A percentile compares a stretch with the other conserved stretches of the same genome.
phyloP scores from a whole-genome alignment of 2,329 filamentous ascomycete species.

The Paraphoma chrysanthemicola region DNA sequence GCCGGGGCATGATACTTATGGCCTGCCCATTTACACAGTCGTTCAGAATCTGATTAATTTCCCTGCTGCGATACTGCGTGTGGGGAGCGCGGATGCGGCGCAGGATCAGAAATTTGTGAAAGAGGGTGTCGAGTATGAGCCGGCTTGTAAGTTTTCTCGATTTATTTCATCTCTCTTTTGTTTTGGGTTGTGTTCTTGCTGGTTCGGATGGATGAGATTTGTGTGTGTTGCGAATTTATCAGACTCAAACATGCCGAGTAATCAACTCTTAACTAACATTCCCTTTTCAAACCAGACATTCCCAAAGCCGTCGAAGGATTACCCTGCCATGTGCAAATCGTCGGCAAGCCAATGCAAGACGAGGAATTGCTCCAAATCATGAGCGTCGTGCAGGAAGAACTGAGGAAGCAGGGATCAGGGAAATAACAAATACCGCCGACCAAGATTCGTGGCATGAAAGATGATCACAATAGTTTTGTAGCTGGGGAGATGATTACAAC shows the following conservation, averaged over 20 bases:
- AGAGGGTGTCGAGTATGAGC: conserved; percentile 40
- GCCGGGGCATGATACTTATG: conserved; percentile 60
- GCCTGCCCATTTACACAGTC: conserved; percentile 55
- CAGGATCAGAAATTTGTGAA: conserved; percentile 48
- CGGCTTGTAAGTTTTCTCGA: conserved; percentile 38
- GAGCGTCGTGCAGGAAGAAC: conserved; percentile 36
- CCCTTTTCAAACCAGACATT: conserved; percentile 43
- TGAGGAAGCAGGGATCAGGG: neutral
- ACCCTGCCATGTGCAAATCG: conserved; percentile 57
- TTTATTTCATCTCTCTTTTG: no score
- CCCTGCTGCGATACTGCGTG: conserved; percentile 59
- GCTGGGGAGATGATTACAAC: no score
- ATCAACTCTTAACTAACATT: no score
- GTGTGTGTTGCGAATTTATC: no score
- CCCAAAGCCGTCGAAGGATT: conserved; percentile 51
- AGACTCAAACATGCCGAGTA: no score
- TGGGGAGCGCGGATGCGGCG: conserved; percentile 50
- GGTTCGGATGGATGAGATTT: no score
- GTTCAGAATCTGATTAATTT: conserved; percentile 63
- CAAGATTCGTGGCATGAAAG: no score
- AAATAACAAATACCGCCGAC: no score
- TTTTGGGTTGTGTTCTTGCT: no score
- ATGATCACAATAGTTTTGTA: no score
- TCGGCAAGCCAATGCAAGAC: conserved; percentile 56
- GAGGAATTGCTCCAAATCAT: conserved; percentile 53